A percentile compares a stretch with the other conserved stretches of the same genome.
Evolutionary conservation across 306 rosid species (phyloP).

Genomic region (Mimosa pudica): DNA sequence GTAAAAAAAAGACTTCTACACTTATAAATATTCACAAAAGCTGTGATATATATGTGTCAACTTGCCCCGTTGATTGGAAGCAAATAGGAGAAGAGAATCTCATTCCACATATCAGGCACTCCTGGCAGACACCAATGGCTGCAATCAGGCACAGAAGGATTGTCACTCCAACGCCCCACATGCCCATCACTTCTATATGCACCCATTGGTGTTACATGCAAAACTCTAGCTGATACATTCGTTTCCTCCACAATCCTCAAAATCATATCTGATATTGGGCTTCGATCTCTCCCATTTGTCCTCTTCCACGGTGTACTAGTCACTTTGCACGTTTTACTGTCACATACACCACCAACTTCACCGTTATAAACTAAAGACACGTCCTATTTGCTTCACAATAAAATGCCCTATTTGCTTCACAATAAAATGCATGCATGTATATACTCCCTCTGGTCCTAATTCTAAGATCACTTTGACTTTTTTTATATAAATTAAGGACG

Average conservation of each 20-base stretch:
- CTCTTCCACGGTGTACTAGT: constrained; percentile 60
- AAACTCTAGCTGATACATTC: constrained; percentile 51
- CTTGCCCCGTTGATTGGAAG: constrained; percentile 35
- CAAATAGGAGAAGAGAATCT: constrained; percentile 69
- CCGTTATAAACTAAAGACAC: background rate
- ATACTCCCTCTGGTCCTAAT: background rate
- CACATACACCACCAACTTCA: constrained; percentile 36
- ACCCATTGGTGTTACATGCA: constrained; percentile 76
- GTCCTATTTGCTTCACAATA: constrained; percentile 19
- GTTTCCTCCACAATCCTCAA: constrained; percentile 55
- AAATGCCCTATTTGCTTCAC: constrained; percentile 11
- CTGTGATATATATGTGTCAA: constrained; percentile 11
- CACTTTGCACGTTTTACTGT: constrained; percentile 75
- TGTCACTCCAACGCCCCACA: constrained; percentile 77
- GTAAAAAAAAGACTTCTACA: background rate
- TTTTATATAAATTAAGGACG: no score
- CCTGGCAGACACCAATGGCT: constrained; percentile 99
- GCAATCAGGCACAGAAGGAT: constrained; percentile 83
- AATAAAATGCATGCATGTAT: background rate
- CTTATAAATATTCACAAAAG: constrained; percentile 15
- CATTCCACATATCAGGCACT: constrained; percentile 98
- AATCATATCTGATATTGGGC: constrained; percentile 63
- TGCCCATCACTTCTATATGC: constrained; percentile 86
- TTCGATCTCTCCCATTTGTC: constrained; percentile 55
- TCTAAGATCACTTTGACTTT: no score